phyloP scores from a whole-genome alignment of 345 rosid species.

The Aquilaria malaccensis region DNA sequence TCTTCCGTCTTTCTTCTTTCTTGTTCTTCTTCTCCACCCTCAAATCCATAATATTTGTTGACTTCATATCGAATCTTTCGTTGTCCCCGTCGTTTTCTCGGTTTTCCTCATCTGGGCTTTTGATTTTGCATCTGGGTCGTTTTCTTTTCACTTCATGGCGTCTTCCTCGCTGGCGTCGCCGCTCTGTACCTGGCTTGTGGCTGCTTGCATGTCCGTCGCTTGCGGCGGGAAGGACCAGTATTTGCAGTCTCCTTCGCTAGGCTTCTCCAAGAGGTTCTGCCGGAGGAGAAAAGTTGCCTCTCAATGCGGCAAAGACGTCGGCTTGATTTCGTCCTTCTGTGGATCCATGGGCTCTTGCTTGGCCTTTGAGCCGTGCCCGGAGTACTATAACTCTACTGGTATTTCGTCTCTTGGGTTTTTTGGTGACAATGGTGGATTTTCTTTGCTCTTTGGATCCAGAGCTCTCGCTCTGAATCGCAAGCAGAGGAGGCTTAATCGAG shows the following conservation, averaged over 20 bases:
- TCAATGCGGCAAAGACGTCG: conserved; percentile 20
- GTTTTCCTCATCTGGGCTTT: conserved; percentile 11
- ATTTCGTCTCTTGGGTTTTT: conserved; percentile 26
- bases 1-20: neutral
- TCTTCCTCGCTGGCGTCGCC: conserved; percentile 53
- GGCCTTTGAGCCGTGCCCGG: conserved; percentile 63
- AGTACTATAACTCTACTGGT: conserved; percentile 41
- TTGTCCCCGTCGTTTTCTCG: neutral
- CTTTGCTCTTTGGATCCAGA: conserved; percentile 42
- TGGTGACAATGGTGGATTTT: conserved; percentile 15
- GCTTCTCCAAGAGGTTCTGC: conserved; percentile 22
- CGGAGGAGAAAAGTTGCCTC: conserved; percentile 25
- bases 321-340: conserved; percentile 25
- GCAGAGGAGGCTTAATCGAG: conserved; percentile 35
- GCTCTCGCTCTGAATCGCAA: conserved; percentile 27
- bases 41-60: conserved; percentile 17
- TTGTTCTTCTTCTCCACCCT: conserved; percentile 8
- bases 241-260: conserved; percentile 12
- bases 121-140: neutral
- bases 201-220: conserved; percentile 77
- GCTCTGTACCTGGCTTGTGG: conserved; percentile 81
- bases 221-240: conserved; percentile 28
- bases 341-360: conserved; percentile 61
- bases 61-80: conserved; percentile 17
- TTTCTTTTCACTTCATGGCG: conserved; percentile 12